Base-by-base conservation (phyloP, 192 early-diverging fungal species). In the Diversispora epigaea region DNA sequence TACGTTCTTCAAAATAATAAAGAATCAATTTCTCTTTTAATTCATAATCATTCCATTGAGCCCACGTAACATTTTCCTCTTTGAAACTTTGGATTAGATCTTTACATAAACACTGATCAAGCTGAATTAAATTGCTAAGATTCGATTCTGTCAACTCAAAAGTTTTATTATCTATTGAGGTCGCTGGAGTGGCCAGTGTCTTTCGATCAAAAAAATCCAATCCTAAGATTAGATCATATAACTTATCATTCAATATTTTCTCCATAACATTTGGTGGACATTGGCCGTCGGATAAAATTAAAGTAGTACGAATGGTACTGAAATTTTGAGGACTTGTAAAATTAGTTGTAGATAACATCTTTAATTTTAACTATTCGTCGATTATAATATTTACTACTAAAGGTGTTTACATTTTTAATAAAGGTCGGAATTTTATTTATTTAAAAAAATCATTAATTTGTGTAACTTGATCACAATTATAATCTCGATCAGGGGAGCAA, bases 241-340 rank as follows among this genome's bases (percentile, higher is more conserved):
- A 50, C 14, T 54, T 46, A 40, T 54, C 11, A 10, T 54, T 69
- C 25, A 69, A 39, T 39, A 69, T 69, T 69, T 69, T 49, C 25
- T 54, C 25, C 68, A 69, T 69, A 17, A 49, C 46, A 50, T 69
- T 69, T 39, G 68, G 68, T 8, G 47, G 68, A 54, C 68, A 69
- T 12, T 32, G 32, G 15, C 32, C 32, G 32, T 63, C 61, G 8
- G 25, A 32, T 41, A 41, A 63, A 4, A 43, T 41, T 25, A 63
- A 22, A 41, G 61, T 32, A 21, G 61, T 43, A 11, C 41, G 32
- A 63, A 63, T 63, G 8, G 61, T 63, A 11, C 50, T 17, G 50
- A 54, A 54, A 10, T 32, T 32, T 32, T 32, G 25, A 32, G 25
- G 25, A 32, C 25, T 32, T 32, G 25, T 32, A 32, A 32, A 32